These are phyloP conservation scores for Talaromyces amestolkiae DNA, from an alignment of 2,329 filamentous ascomycete species.

Conservation along the genomic window DNA sequence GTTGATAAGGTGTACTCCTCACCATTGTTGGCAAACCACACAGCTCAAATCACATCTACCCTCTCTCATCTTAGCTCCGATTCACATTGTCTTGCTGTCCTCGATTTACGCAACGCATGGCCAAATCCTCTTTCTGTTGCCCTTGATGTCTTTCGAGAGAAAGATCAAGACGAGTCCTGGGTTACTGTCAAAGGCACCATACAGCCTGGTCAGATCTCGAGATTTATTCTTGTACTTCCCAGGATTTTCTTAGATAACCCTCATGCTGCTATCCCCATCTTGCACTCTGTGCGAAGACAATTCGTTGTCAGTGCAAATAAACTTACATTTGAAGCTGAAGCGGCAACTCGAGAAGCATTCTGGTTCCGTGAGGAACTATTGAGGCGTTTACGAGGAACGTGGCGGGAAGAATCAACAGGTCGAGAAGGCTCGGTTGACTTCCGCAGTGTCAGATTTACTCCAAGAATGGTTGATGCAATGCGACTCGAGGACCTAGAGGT, in stretches of 20 bases:
- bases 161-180: conserved; percentile 24
- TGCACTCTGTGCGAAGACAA: conserved; percentile 84
- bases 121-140: conserved; percentile 71
- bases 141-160: conserved; percentile 48
- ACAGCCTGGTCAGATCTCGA: conserved; percentile 62
- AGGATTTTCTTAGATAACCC: conserved; percentile 74
- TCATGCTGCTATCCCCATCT: conserved; percentile 71
- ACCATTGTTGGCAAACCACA: conserved; percentile 22
- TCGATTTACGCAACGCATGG: conserved; percentile 90
- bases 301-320: conserved; percentile 83
- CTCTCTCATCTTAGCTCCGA: conserved; percentile 43
- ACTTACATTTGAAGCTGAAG: conserved; percentile 75
- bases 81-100: conserved; percentile 67
- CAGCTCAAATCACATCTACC: conserved; percentile 46
- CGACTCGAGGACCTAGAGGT: conserved; percentile 76
- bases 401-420: conserved; percentile 61
- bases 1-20: conserved; percentile 15
- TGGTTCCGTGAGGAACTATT: conserved; percentile 87
- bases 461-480: conserved; percentile 78
- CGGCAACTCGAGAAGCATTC: conserved; percentile 75
- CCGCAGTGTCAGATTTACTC: conserved; percentile 68
- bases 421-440: conserved; percentile 71
- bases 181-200: conserved; percentile 46
- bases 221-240: conserved; percentile 72
- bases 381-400: conserved; percentile 66